phyloP scores from a whole-genome alignment of 352 stramenopile genomes.

The Phytophthora citrophthora region DNA sequence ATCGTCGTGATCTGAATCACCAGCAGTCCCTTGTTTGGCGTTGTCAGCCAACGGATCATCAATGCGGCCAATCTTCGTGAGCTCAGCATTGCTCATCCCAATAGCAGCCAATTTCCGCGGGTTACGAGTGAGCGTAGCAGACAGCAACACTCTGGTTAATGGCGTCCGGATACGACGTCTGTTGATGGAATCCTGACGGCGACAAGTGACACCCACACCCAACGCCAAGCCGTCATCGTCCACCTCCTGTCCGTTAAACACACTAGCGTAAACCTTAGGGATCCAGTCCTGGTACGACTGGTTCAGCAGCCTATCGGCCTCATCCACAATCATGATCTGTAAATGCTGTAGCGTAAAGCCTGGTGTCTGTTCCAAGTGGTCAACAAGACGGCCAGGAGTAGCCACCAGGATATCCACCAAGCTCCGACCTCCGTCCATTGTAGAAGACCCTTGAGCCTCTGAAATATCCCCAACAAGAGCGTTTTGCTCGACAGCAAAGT shows the following conservation, averaged over 20 bases:
- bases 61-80: constrained; percentile 88
- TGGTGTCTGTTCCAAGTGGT: constrained; percentile 97
- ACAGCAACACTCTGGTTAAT: constrained; percentile 96
- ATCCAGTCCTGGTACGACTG: constrained; percentile 99
- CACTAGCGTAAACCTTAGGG: constrained; percentile 88
- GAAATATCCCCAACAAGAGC: constrained; percentile 58
- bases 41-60: constrained; percentile 74
- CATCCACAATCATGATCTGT: constrained; percentile 97
- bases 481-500: constrained; percentile 85
- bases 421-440: constrained; percentile 69
- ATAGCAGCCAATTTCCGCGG: constrained; percentile 96
- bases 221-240: constrained; percentile 34
- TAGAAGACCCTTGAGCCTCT: constrained; percentile 3
- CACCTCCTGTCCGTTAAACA: constrained; percentile 74
- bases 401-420: constrained; percentile 97
- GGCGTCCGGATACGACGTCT: constrained; percentile 78
- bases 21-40: constrained; percentile 53
- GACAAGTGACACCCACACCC: constrained; percentile 57
- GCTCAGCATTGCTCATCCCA: constrained; percentile 94
- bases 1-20: constrained; percentile 34
- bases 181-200: constrained; percentile 82
- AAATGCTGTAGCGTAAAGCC: constrained; percentile 98
- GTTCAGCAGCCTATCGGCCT: constrained; percentile 97
- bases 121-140: constrained; percentile 97
- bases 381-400: constrained; percentile 96